A percentile compares a stretch with the other conserved stretches of the same genome.
phyloP scores from a whole-genome alignment of 371 early-diverging fungal species.

The Mucor lusitanicus region DNA sequence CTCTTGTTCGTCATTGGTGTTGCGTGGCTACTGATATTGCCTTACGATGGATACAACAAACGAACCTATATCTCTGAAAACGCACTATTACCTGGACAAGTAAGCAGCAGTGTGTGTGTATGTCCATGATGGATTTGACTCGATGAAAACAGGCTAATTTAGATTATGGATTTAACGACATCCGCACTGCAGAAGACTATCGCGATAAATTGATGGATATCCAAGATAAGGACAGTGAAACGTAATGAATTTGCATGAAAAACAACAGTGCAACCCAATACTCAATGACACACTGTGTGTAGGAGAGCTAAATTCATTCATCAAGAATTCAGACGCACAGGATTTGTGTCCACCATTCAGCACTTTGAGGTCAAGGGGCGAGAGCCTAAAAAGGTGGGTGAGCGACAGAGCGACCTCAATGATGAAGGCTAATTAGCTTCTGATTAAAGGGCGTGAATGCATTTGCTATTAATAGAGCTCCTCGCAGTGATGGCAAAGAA shows the following conservation, averaged over 20 bases:
- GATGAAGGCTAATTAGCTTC: not conserved
- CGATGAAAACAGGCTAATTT: constrained; percentile 49
- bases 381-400: constrained; percentile 16
- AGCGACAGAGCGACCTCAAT: too few relatives aligned
- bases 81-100: constrained; percentile 79
- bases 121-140: not conserved
- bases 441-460: constrained; percentile 69
- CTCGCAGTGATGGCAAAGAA: constrained; percentile 90
- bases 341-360: constrained; percentile 64
- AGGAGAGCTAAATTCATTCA: constrained; percentile 60
- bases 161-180: constrained; percentile 52
- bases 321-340: constrained; percentile 52
- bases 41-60: constrained; percentile 57
- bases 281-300: not conserved
- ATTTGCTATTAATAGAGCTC: constrained; percentile 85
- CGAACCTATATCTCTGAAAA: constrained; percentile 79
- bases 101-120: constrained; percentile 17
- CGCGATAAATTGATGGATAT: constrained; percentile 29
- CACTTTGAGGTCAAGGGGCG: constrained; percentile 39
- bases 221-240: constrained; percentile 25
- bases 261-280: not conserved
- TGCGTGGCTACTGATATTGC: constrained; percentile 52
- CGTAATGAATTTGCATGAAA: constrained; percentile 17
- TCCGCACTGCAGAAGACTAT: constrained; percentile 54
- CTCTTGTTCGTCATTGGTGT: constrained; percentile 53